Evolutionary conservation across 352 stramenopile genomes (phyloP).

Genomic region (Phytopythium boreale): DNA sequence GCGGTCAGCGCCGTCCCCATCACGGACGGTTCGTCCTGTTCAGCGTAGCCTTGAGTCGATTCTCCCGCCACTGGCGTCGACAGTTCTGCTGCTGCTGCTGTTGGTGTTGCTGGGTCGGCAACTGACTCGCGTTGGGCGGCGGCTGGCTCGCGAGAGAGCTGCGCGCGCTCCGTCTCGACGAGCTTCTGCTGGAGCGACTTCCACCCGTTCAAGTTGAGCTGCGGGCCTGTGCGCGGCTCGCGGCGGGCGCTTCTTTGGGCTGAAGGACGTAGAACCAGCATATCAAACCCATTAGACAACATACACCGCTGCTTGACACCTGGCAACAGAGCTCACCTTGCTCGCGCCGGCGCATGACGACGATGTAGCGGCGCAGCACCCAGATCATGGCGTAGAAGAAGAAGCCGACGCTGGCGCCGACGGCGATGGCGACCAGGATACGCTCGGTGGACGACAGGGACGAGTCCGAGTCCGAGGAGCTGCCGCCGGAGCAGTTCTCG

Average conservation of each 20-base stretch:
- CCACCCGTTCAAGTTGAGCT: constrained; percentile 26
- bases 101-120: not conserved
- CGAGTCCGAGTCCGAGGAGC: constrained; percentile 1
- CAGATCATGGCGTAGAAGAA: constrained; percentile 8
- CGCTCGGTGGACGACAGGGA: constrained; percentile 1
- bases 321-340: not conserved
- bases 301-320: not conserved
- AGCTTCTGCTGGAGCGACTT: constrained; percentile 29
- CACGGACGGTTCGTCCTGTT: not conserved
- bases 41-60: not conserved
- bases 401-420: constrained; percentile 6
- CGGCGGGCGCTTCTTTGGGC: not conserved
- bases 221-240: constrained; percentile 9
- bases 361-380: constrained; percentile 5
- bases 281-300: not conserved
- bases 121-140: not conserved
- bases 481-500: not conserved
- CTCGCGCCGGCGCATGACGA: constrained; percentile 1
- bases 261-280: not conserved
- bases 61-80: not conserved
- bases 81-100: not conserved
- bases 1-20: constrained; percentile 12
- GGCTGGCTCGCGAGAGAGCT: constrained; percentile 2
- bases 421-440: constrained; percentile 3
- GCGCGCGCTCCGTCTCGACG: constrained; percentile 25